These are phyloP conservation scores for Boletus vinaceobasis DNA, from an alignment of 768 basidiomycete species.

Conservation along the genomic window DNA sequence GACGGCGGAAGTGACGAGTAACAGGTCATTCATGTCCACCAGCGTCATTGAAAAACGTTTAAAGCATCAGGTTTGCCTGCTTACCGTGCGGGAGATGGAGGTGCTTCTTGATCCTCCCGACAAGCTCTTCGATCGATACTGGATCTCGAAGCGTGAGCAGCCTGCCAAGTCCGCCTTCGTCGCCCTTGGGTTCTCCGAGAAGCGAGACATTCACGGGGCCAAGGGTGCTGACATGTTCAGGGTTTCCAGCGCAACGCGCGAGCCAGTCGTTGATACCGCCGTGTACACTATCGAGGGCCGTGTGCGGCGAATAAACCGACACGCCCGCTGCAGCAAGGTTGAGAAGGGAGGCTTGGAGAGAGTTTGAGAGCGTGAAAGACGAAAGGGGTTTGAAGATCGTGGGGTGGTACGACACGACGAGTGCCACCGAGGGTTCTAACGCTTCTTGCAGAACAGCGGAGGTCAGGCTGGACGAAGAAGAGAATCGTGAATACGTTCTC, in stretches of 20 bases:
- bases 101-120: conserved; percentile 64
- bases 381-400: conserved; percentile 75
- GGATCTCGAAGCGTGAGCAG: conserved; percentile 59
- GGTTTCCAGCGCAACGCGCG: conserved; percentile 48
- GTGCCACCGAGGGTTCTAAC: conserved; percentile 52
- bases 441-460: conserved; percentile 69
- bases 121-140: conserved; percentile 57
- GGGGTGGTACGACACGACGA: conserved; percentile 83
- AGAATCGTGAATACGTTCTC: conserved; percentile 20
- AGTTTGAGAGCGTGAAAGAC: conserved; percentile 71
- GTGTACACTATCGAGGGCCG: conserved; percentile 77
- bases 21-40: background rate
- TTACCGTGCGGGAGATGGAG: conserved; percentile 59
- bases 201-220: conserved; percentile 25
- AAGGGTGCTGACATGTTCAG: conserved; percentile 29
- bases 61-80: conserved; percentile 12
- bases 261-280: conserved; percentile 93
- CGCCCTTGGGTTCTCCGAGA: conserved; percentile 40
- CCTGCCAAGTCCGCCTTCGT: conserved; percentile 65
- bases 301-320: conserved; percentile 85
- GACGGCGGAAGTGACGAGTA: background rate
- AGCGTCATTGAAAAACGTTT: conserved; percentile 12
- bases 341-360: conserved; percentile 78
- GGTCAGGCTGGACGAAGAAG: conserved; percentile 54
- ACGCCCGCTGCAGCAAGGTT: conserved; percentile 79